These are phyloP conservation scores for Elongisporangium prolatum DNA, from an alignment of 352 stramenopile species.

Conservation along the genomic window DNA sequence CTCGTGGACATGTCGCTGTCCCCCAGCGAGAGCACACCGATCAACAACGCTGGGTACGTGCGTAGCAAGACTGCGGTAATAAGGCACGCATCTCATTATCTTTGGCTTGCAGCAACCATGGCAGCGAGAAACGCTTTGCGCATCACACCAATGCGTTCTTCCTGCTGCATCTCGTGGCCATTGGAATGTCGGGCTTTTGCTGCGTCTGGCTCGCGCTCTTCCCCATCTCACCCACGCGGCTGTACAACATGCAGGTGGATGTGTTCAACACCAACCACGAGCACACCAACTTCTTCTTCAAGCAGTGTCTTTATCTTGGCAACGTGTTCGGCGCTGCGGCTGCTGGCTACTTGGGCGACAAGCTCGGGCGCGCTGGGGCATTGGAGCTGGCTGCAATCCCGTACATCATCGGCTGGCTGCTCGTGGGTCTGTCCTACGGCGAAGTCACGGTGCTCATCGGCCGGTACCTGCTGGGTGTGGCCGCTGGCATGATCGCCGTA, in stretches of 20 bases:
- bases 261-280: conserved; percentile 69
- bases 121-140: conserved; percentile 17
- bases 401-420: conserved; percentile 68
- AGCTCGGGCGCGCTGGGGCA: conserved; percentile 58
- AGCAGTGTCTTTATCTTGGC: conserved; percentile 58
- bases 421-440: conserved; percentile 58
- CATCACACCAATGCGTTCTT: conserved; percentile 58
- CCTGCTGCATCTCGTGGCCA: conserved; percentile 42
- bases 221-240: conserved; percentile 54
- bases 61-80: conserved; percentile 9
- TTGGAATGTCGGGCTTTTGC: conserved; percentile 37
- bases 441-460: conserved; percentile 63
- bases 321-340: conserved; percentile 51
- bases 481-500: conserved; percentile 53
- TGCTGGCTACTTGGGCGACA: conserved; percentile 56
- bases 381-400: conserved; percentile 71
- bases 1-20: conserved; percentile 24
- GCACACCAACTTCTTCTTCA: conserved; percentile 68
- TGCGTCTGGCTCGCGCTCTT: conserved; percentile 62
- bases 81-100: too few species aligned
- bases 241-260: conserved; percentile 86
- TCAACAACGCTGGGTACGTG: conserved; percentile 26
- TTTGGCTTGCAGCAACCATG: conserved; percentile 3
- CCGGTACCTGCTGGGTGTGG: conserved; percentile 53
- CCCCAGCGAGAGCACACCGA: conserved; percentile 59